Evolutionary conservation across 495 filamentous ascomycete species (phyloP).

Genomic region (Neurospora pannonica): DNA sequence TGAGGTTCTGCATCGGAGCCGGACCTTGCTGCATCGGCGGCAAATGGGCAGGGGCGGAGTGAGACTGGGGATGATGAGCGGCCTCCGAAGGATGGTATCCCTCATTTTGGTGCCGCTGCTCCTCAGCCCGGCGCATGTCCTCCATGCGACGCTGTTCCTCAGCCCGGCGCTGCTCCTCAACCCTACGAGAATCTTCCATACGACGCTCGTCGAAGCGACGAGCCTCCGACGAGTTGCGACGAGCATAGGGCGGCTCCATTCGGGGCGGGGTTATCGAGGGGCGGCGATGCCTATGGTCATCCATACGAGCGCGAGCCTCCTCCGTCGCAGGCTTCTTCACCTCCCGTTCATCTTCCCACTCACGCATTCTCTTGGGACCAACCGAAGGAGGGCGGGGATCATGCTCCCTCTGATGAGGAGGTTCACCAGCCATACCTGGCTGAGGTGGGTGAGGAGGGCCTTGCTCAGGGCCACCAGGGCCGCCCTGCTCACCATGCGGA

Average conservation of each 20-base stretch:
- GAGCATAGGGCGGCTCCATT: conserved; percentile 39
- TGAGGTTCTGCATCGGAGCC: conserved; percentile 47
- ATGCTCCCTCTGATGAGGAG: conserved; percentile 55
- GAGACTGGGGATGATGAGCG: conserved; percentile 70
- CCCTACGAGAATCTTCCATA: conserved; percentile 30
- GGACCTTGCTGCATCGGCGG: conserved; percentile 56
- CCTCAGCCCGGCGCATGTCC: conserved; percentile 42
- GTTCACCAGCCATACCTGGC: conserved; percentile 63
- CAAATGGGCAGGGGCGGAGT: conserved; percentile 59
- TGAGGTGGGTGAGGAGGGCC: conserved; percentile 68
- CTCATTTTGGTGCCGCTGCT: conserved; percentile 61
- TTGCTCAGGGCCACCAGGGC: conserved; percentile 60
- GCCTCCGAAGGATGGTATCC: conserved; percentile 84
- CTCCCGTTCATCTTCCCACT: conserved; percentile 79
- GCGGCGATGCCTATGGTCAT: conserved; percentile 71
- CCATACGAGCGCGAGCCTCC: conserved; percentile 74
- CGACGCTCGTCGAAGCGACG: conserved; percentile 48
- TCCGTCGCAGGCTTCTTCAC: conserved; percentile 83
- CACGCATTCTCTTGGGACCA: conserved; percentile 73
- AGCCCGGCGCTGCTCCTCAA: conserved; percentile 42
- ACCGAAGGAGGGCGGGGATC: conserved; percentile 66
- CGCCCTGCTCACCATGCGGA: conserved; percentile 49
- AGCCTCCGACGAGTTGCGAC: conserved; percentile 71
- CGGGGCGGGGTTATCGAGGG: conserved; percentile 56
- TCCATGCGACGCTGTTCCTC: conserved; percentile 38